Evolutionary conservation across 495 filamentous ascomycete species (phyloP).

Genomic region (Hypoxylon lenormandii): DNA sequence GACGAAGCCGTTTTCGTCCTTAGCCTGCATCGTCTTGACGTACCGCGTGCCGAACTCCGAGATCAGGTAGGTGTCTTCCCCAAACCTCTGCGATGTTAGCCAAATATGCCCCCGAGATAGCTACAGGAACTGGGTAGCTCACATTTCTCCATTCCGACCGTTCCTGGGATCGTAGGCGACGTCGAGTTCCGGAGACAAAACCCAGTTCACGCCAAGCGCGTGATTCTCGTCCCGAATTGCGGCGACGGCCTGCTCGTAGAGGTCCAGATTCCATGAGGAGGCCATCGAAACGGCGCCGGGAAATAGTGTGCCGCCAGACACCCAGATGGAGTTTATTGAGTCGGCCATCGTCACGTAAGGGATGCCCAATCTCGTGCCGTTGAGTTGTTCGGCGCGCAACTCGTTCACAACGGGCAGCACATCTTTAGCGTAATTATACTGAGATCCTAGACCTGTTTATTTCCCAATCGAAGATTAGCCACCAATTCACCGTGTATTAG

Average conservation of each 20-base stretch:
- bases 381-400: constrained; percentile 24
- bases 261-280: constrained; percentile 30
- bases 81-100: constrained; percentile 15
- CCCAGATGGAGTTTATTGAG: constrained; percentile 28
- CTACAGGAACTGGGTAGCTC: background rate
- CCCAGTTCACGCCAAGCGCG: constrained; percentile 34
- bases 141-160: constrained; percentile 41
- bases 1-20: constrained; percentile 37
- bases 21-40: constrained; percentile 41
- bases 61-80: constrained; percentile 33
- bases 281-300: constrained; percentile 35
- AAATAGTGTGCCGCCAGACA: constrained; percentile 31
- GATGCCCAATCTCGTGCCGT: constrained; percentile 21
- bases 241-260: constrained; percentile 31
- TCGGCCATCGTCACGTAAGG: constrained; percentile 38
- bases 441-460: constrained; percentile 14
- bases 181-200: constrained; percentile 37
- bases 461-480: too few relatives aligned
- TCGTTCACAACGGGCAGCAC: constrained; percentile 15
- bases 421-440: constrained; percentile 23
- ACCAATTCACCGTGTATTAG: too few relatives aligned
- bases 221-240: constrained; percentile 33
- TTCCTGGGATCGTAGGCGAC: constrained; percentile 35
- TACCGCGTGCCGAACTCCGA: constrained; percentile 34
- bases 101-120: background rate